Conservation (phyloP, 2,329 filamentous ascomycete species). For the Daldinia eschscholtzii region DNA sequence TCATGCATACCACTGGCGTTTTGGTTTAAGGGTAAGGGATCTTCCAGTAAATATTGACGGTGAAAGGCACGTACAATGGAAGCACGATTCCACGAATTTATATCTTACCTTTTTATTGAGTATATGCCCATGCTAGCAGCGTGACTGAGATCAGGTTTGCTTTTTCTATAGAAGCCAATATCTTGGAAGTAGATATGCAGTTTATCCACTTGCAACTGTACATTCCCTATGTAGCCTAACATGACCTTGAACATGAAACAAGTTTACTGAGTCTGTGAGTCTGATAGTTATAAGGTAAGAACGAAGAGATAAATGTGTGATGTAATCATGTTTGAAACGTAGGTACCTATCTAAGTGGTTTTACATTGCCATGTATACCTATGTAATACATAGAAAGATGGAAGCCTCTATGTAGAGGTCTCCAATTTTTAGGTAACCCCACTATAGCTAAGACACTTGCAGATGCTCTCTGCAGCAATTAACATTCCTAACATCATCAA, state of each 20-base stretch:
- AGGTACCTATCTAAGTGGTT: neutral
- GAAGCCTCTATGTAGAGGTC: conserved; percentile 21
- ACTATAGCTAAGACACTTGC: conserved; percentile 46
- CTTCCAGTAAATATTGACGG: conserved; percentile 22
- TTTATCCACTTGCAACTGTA: neutral
- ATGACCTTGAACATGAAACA: neutral
- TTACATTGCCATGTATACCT: neutral
- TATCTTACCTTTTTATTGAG: neutral
- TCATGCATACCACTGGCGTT: conserved; percentile 33
- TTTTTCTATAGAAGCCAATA: neutral
- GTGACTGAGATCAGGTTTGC: neutral
- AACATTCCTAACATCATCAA: conserved; percentile 40
- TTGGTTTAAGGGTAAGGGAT: conserved; percentile 27
- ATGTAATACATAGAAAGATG: neutral
- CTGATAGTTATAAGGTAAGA: neutral
- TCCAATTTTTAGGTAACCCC: conserved; percentile 45
- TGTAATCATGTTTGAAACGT: conserved; percentile 1
- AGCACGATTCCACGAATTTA: neutral
- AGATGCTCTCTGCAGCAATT: conserved; percentile 18
- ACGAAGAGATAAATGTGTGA: neutral
- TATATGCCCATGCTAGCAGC: neutral
- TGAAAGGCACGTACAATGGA: conserved; percentile 32
- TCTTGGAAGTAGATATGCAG: neutral
- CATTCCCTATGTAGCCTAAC: neutral
- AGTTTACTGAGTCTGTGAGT: too few relatives aligned